A percentile compares a stretch with the other conserved stretches of the same genome.
These are phyloP conservation scores for Pholiota molesta DNA, from an alignment of 768 basidiomycete genomes.

Conservation along the genomic window DNA sequence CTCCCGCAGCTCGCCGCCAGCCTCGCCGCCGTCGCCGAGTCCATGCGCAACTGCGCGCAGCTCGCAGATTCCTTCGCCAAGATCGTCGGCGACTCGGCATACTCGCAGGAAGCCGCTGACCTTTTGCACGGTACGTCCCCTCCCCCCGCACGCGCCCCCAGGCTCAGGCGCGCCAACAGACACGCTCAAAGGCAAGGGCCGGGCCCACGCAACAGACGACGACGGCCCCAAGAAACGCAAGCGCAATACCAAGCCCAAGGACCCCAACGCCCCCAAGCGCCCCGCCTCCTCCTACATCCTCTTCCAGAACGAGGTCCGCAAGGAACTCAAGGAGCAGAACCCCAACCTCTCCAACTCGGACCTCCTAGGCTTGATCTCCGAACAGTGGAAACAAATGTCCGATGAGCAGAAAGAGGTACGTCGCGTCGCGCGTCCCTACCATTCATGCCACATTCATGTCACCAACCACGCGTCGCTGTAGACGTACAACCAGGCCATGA, in stretches of 20 bases:
- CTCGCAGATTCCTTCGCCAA: conserved; percentile 63
- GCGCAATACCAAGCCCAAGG: conserved; percentile 71
- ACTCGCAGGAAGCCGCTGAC: conserved; percentile 26
- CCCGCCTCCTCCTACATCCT: conserved; percentile 92
- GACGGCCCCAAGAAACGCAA: conserved; percentile 56
- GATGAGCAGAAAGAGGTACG: conserved; percentile 76
- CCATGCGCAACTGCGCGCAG: conserved; percentile 64
- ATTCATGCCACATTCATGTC: conserved; percentile 8
- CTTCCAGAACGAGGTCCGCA: conserved; percentile 91
- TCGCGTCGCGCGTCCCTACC: conserved; percentile 21
- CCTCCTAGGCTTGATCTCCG: conserved; percentile 69
- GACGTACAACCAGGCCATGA: conserved; percentile 58
- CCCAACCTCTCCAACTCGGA: conserved; percentile 73
- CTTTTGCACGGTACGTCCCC: conserved; percentile 26
- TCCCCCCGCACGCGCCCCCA: conserved; percentile 19
- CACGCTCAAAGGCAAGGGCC: conserved; percentile 54
- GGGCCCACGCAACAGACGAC: conserved; percentile 42
- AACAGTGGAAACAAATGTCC: conserved; percentile 72
- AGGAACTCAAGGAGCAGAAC: conserved; percentile 65
- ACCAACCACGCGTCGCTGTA: conserved; percentile 26
- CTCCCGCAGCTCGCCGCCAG: conserved; percentile 53
- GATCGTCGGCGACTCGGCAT: conserved; percentile 42
- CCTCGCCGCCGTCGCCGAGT: conserved; percentile 58
- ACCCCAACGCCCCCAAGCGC: conserved; percentile 93
- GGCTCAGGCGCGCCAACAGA: conserved; percentile 23